phyloP scores from a whole-genome alignment of 306 rosid genomes.

The Acmispon strigosus region DNA sequence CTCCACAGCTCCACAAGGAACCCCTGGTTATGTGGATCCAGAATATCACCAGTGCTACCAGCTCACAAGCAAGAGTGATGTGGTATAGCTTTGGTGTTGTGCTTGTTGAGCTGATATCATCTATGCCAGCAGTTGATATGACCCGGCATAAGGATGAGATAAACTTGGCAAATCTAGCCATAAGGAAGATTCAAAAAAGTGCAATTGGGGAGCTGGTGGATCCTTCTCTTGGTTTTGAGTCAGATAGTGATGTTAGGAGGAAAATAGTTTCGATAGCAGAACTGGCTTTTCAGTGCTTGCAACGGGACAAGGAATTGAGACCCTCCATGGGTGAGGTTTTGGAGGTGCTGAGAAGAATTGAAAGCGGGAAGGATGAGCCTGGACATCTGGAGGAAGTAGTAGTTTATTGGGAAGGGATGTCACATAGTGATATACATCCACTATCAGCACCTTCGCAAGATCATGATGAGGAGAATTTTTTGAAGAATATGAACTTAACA shows the following conservation, averaged over 20 bases:
- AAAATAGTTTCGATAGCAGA: conserved; percentile 40
- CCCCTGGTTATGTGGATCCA: conserved; percentile 66
- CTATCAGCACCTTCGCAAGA: not conserved
- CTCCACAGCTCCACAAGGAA: conserved; percentile 70
- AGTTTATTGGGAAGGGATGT: not conserved
- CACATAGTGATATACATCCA: not conserved
- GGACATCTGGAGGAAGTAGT: not conserved
- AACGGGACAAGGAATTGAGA: conserved; percentile 53
- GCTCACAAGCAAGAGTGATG: conserved; percentile 74
- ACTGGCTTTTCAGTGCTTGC: conserved; percentile 64
- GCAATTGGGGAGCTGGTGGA: conserved; percentile 46
- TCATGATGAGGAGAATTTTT: not conserved
- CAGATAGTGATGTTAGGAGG: conserved; percentile 33
- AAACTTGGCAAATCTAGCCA: conserved; percentile 52
- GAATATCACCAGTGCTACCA: conserved; percentile 59
- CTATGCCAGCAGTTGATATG: conserved; percentile 63
- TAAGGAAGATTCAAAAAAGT: conserved; percentile 40
- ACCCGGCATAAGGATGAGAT: conserved; percentile 49
- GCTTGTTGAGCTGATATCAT: conserved; percentile 58
- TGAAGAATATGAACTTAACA: not conserved
- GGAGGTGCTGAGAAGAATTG: conserved; percentile 35
- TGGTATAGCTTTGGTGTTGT: conserved; percentile 68
- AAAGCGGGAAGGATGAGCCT: conserved; percentile 3
- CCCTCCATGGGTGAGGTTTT: conserved; percentile 60
- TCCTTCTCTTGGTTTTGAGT: conserved; percentile 40